These are phyloP conservation scores for Zoysia pacifica DNA, from an alignment of 176 grass and related monocot species.

Conservation along the genomic window DNA sequence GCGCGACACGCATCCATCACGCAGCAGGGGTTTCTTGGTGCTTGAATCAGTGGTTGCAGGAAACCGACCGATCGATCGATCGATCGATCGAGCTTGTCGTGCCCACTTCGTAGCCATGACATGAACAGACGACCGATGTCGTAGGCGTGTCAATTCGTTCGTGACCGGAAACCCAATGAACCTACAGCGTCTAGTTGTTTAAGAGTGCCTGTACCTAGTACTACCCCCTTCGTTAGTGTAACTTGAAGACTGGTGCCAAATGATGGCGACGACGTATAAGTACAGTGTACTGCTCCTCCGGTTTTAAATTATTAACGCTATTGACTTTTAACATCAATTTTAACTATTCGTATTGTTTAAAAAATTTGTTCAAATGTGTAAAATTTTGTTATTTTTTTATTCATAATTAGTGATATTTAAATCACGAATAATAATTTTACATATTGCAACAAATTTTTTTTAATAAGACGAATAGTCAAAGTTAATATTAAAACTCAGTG, in stretches of 20 bases:
- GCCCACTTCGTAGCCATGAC: not conserved
- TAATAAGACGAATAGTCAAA: too few species aligned
- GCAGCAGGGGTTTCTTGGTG: not conserved
- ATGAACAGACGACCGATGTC: not conserved
- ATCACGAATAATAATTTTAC: too few species aligned
- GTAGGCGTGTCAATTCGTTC: not conserved
- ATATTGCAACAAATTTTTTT: too few species aligned
- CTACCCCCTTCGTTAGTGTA: constrained; percentile 43
- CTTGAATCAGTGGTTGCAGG: constrained; percentile 18
- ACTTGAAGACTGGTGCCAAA: constrained; percentile 55
- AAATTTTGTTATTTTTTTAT: too few species aligned
- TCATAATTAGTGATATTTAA: too few species aligned
- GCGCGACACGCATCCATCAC: not conserved
- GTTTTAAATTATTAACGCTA: too few species aligned
- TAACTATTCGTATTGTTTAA: too few species aligned
- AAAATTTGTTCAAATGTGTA: too few species aligned
- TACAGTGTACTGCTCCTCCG: too few species aligned
- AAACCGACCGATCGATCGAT: not conserved
- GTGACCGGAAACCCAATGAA: not conserved
- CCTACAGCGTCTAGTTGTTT: constrained; percentile 9
- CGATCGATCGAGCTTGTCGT: not conserved
- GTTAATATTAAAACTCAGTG: too few species aligned
- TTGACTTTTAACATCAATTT: too few species aligned
- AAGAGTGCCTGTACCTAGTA: constrained; percentile 8
- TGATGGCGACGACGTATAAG: constrained; percentile 36